Evolutionary conservation across 1,284 basidiomycete species (phyloP).

Genomic region (Wolfiporia cocos): DNA sequence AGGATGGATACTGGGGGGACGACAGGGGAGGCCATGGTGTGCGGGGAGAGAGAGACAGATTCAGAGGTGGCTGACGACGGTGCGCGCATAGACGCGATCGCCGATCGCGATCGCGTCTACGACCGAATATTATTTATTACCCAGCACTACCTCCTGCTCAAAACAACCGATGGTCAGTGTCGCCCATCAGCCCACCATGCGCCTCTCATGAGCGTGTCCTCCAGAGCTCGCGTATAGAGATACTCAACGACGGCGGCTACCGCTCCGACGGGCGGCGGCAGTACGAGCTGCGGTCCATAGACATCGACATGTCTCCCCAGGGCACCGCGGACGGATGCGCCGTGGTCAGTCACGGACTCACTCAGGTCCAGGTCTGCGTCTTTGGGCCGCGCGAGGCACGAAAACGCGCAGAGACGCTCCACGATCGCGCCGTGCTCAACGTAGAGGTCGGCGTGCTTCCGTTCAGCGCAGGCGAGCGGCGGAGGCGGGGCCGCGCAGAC

Average conservation of each 20-base stretch:
- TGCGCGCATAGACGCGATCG: no score
- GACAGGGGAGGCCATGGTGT: no score
- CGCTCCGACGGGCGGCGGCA: constrained; percentile 90
- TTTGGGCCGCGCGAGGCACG: constrained; percentile 90
- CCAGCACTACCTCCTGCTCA: no score
- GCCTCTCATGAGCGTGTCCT: no score
- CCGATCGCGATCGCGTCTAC: no score
- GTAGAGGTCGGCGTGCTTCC: constrained; percentile 83
- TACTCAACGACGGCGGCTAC: constrained; percentile 83
- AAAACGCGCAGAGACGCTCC: constrained; percentile 66
- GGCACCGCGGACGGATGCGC: constrained; percentile 84
- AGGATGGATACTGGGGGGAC: constrained; percentile 61
- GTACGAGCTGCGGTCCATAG: constrained; percentile 83
- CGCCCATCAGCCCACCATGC: no score
- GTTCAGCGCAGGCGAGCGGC: constrained; percentile 80
- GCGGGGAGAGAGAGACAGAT: no score
- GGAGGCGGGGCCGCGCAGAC: constrained; percentile 77
- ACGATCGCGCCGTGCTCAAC: constrained; percentile 80
- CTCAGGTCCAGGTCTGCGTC: constrained; percentile 81
- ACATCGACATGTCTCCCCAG: constrained; percentile 74
- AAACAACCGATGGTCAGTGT: no score
- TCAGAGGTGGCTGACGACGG: no score
- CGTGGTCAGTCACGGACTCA: constrained; percentile 83
- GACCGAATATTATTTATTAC: no score
- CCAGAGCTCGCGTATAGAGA: constrained; percentile 79